A percentile compares a stretch with the other conserved stretches of the same genome.
These are phyloP conservation scores for Inonotus obliquus DNA, from an alignment of 1,284 basidiomycete species.

Conservation along the genomic window DNA sequence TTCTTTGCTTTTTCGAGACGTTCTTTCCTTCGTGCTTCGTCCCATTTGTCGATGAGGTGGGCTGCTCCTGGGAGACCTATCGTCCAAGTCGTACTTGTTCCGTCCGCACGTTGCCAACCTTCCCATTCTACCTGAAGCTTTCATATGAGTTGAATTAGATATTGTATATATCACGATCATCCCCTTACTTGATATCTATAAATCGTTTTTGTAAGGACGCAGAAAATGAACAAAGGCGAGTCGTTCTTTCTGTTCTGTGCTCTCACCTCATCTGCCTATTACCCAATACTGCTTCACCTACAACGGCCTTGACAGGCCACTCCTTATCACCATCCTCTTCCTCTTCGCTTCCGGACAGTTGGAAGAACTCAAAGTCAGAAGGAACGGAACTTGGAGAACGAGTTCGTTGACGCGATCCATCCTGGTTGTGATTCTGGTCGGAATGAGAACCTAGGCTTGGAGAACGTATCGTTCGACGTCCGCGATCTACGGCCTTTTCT, in stretches of 20 bases:
- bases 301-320: neutral
- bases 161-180: no score
- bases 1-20: neutral
- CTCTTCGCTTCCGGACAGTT: neutral
- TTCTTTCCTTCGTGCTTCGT: neutral
- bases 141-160: neutral
- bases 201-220: neutral
- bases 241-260: no score
- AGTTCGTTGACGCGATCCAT: neutral
- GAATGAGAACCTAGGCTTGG: neutral
- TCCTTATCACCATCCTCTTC: neutral
- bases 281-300: neutral
- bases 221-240: no score
- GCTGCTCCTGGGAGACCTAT: neutral
- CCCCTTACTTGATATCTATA: neutral
- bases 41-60: neutral
- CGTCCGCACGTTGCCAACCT: conserved; percentile 11
- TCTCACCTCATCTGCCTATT: neutral
- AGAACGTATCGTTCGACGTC: neutral
- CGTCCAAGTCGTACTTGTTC: conserved; percentile 15
- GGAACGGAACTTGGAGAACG: neutral
- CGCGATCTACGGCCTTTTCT: neutral
- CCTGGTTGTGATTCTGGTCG: neutral
- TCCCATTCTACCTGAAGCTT: conserved; percentile 12
- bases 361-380: neutral